Conservation (phyloP, 2,329 filamentous ascomycete species). For the Exophiala bonariae region DNA sequence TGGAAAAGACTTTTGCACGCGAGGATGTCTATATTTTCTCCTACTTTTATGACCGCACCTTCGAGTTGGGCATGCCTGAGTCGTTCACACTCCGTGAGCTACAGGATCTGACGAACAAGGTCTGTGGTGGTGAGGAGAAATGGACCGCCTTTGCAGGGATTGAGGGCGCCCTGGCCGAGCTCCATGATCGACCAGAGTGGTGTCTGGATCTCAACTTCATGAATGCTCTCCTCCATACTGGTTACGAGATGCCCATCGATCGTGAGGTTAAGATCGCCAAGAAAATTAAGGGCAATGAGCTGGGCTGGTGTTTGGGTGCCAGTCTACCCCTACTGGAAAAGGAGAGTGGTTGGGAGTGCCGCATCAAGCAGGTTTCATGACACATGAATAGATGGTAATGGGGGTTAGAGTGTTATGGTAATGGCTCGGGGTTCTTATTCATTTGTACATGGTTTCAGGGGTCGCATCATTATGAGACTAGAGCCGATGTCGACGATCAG, state of each 20-base stretch:
- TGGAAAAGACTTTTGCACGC: slow-evolving; percentile 85
- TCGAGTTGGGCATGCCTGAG: slow-evolving; percentile 96
- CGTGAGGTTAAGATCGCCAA: slow-evolving; percentile 97
- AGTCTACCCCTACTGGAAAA: slow-evolving; percentile 82
- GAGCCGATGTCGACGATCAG: too few relatives aligned
- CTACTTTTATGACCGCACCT: slow-evolving; percentile 95
- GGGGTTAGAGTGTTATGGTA: too few relatives aligned
- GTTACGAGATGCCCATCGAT: slow-evolving; percentile 97
- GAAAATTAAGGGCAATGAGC: slow-evolving; percentile 95
- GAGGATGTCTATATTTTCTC: slow-evolving; percentile 97
- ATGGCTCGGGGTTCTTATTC: too few relatives aligned
- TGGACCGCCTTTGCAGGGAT: slow-evolving; percentile 83
- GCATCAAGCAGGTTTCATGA: slow-evolving; percentile 72
- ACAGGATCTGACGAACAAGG: slow-evolving; percentile 77
- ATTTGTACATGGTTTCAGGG: not conserved
- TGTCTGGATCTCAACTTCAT: slow-evolving; percentile 97
- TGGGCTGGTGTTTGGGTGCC: slow-evolving; percentile 96
- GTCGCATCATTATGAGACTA: too few relatives aligned
- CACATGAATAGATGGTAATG: too few relatives aligned
- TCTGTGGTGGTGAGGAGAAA: slow-evolving; percentile 73
- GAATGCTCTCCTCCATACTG: slow-evolving; percentile 86
- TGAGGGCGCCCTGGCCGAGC: slow-evolving; percentile 75
- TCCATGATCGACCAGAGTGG: slow-evolving; percentile 79
- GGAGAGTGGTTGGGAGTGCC: slow-evolving; percentile 87
- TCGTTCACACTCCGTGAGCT: slow-evolving; percentile 91